A percentile compares a stretch with the other conserved stretches of the same genome.
Conservation (phyloP, 2,329 filamentous ascomycete genomes). For the Geoglossum cookeanum region DNA sequence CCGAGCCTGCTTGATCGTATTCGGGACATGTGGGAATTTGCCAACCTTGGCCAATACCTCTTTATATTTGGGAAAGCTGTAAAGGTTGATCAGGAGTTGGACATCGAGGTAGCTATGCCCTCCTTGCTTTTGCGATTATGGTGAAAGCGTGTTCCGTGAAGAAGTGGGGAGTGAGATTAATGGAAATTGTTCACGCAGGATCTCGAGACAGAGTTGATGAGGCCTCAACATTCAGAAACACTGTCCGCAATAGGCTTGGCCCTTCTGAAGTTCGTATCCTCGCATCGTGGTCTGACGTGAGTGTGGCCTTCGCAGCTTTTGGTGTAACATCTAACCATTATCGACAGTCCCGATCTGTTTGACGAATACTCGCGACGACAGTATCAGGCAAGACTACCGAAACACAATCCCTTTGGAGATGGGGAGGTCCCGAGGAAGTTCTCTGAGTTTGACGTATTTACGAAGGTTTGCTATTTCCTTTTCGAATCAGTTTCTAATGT, state of each 20-base stretch:
- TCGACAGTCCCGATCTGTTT: constrained; percentile 57
- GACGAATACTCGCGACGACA: constrained; percentile 86
- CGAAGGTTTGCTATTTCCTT: constrained; percentile 36
- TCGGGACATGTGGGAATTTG: constrained; percentile 89
- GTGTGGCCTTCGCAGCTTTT: constrained; percentile 18
- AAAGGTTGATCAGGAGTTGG: constrained; percentile 75
- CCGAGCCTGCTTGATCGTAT: constrained; percentile 41
- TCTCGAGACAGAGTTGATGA: constrained; percentile 73
- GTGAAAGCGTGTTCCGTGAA: neutral
- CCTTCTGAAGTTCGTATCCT: constrained; percentile 82
- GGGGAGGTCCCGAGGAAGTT: constrained; percentile 58
- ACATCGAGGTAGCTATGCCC: constrained; percentile 54
- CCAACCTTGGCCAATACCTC: constrained; percentile 84
- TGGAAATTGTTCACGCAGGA: constrained; percentile 36
- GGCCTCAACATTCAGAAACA: constrained; percentile 48
- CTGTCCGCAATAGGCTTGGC: constrained; percentile 69
- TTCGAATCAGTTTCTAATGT: neutral
- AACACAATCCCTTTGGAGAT: constrained; percentile 67
- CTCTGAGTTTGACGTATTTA: constrained; percentile 60
- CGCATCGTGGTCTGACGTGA: constrained; percentile 79
- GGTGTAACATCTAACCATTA: constrained; percentile 12
- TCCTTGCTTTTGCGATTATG: neutral
- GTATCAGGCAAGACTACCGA: constrained; percentile 62
- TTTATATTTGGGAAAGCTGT: constrained; percentile 74
- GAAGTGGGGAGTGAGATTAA: neutral